Evolutionary conservation across 129 eudicot genomes (phyloP), one percentile per base, ranked within the genome.

Genomic region (Lactuca sativa): DNA sequence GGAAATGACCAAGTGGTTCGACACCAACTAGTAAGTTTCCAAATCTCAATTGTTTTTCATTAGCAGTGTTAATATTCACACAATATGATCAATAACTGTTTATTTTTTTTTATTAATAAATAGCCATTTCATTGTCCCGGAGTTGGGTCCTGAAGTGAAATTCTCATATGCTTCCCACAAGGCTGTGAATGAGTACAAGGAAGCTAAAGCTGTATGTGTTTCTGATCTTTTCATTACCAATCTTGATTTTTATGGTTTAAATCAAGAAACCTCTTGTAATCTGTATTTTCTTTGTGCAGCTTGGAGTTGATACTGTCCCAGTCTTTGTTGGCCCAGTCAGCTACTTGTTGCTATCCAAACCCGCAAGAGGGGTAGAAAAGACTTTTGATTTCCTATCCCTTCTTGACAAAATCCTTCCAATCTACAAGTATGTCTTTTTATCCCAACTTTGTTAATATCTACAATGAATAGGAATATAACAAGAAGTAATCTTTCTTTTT

Each of bases 1-100:
- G 99, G 99, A 93, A 65, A 93, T 90, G 99, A 93, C 99, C 80
- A 93, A 93, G 97, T 93, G 99, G 99, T 93, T 93, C 48, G 99
- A 93, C 90, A 93, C 99, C 95, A 93, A 93, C 95, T 93, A 93
- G 99, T 93, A 93, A 87, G 99, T 86, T 7, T 36, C 5, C 13
- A 2, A 51, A 59, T 69, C 56, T 70, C 21, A 15, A 41, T 16
- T 6, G 41, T 21, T 61, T 8, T 49, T 6, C 25, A 38, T 69
- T 32, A 9, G 6, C 55, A 33, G 0, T 75, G 11, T 62, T 59
- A 61, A 25, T 62, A 2, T 4, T 1, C 37, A 1, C 59, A 38
- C 34, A 13, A 58, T 60, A 7, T 38, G 58, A 66, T 66, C n/a
- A 9, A 2, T 67, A 37, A 38, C 41, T 14, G 38, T 18, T 25